phyloP scores from a whole-genome alignment of 257 asterid genomes.

The Eucommia ulmoides region DNA sequence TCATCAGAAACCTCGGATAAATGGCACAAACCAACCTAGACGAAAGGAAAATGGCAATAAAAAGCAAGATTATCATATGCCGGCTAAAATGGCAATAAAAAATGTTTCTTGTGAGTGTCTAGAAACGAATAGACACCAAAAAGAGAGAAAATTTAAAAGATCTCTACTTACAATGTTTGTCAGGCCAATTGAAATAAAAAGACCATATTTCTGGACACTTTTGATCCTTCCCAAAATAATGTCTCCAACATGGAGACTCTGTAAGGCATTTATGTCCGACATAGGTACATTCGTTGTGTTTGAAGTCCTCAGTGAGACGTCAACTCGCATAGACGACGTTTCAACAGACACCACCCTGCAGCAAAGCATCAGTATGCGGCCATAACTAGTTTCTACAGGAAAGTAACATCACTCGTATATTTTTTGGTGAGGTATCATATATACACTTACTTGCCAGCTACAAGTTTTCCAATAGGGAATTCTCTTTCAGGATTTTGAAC shows the following conservation, averaged over 20 bases:
- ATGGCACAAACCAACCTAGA: slow-evolving; percentile 93
- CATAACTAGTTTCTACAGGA: slow-evolving; percentile 4
- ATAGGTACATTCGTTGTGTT: slow-evolving; percentile 22
- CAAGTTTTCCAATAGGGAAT: slow-evolving; percentile 75
- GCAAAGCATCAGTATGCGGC: slow-evolving; percentile 15
- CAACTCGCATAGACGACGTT: slow-evolving; percentile 77
- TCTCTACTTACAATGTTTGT: slow-evolving; percentile 46
- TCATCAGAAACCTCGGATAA: slow-evolving; percentile 86
- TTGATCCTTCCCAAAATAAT: slow-evolving; percentile 63
- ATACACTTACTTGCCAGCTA: slow-evolving; percentile 70
- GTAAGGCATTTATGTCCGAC: slow-evolving; percentile 30
- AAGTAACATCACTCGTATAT: neutral
- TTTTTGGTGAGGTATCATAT: too few relatives aligned
- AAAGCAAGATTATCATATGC: too few relatives aligned
- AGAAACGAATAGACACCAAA: slow-evolving; percentile 4
- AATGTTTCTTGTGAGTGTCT: too few relatives aligned
- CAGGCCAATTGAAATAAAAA: slow-evolving; percentile 63
- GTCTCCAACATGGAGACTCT: slow-evolving; percentile 47
- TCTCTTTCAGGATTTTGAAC: slow-evolving; percentile 66
- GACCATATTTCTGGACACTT: slow-evolving; percentile 75
- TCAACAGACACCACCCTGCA: slow-evolving; percentile 86
- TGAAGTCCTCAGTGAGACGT: slow-evolving; percentile 74
- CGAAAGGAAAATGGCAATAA: slow-evolving; percentile 10
- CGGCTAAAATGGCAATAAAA: too few relatives aligned
- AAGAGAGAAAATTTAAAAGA: neutral